These are phyloP conservation scores for Puccinia brachypodii DNA, from an alignment of 1,284 basidiomycete species.

Conservation along the genomic window DNA sequence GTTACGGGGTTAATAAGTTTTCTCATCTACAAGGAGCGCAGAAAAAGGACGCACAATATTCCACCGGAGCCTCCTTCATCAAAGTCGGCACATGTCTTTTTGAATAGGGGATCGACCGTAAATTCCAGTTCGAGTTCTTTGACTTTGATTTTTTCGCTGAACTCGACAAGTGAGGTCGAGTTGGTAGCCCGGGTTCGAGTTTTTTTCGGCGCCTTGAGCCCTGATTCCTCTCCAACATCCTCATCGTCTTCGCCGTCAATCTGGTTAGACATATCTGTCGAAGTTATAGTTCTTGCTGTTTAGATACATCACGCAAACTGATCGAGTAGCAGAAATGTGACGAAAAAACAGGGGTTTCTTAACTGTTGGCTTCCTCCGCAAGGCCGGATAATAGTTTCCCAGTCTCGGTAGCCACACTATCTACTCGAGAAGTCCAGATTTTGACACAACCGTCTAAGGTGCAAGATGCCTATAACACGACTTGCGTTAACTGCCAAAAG, in stretches of 20 bases:
- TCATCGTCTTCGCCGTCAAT: conserved; percentile 62
- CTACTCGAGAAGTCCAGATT: conserved; percentile 98
- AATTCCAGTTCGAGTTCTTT: conserved; percentile 86
- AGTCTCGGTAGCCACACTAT: conserved; percentile 94
- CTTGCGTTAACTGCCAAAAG: neutral
- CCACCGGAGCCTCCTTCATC: conserved; percentile 97
- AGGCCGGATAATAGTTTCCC: conserved; percentile 92
- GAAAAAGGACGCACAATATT: conserved; percentile 53
- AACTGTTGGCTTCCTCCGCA: conserved; percentile 61
- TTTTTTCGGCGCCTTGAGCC: conserved; percentile 59
- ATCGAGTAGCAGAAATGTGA: neutral
- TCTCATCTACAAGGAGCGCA: neutral
- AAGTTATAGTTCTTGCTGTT: neutral
- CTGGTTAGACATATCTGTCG: conserved; percentile 53
- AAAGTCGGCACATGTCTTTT: conserved; percentile 96
- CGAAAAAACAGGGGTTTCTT: neutral
- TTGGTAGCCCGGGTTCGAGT: conserved; percentile 56
- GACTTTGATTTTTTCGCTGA: conserved; percentile 73
- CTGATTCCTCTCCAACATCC: conserved; percentile 64
- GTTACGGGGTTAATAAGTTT: conserved; percentile 58
- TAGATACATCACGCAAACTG: conserved; percentile 33
- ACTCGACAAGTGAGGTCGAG: conserved; percentile 70
- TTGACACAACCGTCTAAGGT: conserved; percentile 99
- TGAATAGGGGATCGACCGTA: conserved; percentile 92
- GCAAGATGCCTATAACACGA: conserved; percentile 80